Percentiles rank a stretch among this genome's conserved stretches.
phyloP scores from a whole-genome alignment of 1,284 basidiomycete genomes.

The Xerocomus amazonicus region DNA sequence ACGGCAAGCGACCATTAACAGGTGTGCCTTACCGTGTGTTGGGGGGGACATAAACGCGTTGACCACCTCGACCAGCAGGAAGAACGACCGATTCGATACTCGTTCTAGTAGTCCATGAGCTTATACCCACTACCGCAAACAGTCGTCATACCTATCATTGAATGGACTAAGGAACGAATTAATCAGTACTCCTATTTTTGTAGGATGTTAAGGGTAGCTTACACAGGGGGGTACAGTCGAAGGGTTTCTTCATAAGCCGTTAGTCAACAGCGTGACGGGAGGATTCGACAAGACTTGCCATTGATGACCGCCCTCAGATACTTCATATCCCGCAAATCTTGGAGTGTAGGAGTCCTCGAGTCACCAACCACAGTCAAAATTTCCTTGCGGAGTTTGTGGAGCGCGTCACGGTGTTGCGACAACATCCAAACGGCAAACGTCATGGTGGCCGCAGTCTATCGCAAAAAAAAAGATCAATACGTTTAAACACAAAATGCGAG shows the following conservation, averaged over 20 bases:
- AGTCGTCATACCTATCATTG: conserved; percentile 38
- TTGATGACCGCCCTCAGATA: conserved; percentile 58
- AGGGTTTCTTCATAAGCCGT: conserved; percentile 44
- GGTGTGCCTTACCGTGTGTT: conserved; percentile 14
- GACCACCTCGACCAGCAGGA: conserved; percentile 22
- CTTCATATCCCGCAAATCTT: conserved; percentile 53
- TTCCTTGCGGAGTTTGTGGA: conserved; percentile 48
- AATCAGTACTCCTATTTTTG: neutral
- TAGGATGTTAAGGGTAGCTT: conserved; percentile 15
- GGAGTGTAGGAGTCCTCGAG: conserved; percentile 43
- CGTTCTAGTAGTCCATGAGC: conserved; percentile 27
- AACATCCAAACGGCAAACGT: conserved; percentile 55
- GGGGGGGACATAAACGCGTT: conserved; percentile 22
- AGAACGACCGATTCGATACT: conserved; percentile 19
- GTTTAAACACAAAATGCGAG: neutral
- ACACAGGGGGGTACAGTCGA: conserved; percentile 59
- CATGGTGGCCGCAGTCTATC: conserved; percentile 48
- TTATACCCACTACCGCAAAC: conserved; percentile 1
- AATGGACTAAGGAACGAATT: conserved; percentile 38
- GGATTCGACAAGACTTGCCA: conserved; percentile 33
- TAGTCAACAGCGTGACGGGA: neutral
- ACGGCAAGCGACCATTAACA: no score
- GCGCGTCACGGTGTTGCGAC: conserved; percentile 45
- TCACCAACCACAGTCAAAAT: conserved; percentile 45
- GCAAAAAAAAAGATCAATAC: no score